phyloP scores from a whole-genome alignment of 768 basidiomycete species.

The Hygrophorus russula region DNA sequence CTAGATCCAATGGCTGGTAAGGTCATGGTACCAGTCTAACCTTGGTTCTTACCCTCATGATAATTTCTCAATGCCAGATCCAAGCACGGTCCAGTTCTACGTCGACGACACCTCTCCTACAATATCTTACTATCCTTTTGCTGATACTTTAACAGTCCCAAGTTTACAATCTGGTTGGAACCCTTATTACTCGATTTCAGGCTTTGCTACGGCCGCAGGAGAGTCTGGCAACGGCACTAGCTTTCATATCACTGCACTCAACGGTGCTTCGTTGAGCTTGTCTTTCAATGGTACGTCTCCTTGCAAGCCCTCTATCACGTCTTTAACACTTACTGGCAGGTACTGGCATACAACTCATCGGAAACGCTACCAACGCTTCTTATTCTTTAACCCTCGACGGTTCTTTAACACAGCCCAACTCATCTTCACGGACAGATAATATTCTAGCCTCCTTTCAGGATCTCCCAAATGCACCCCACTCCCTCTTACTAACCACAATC shows the following conservation, averaged over 20 bases:
- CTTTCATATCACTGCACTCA: slow-evolving; percentile 47
- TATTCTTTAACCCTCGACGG: slow-evolving; percentile 49
- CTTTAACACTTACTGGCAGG: slow-evolving; percentile 27
- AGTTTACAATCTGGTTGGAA: slow-evolving; percentile 56
- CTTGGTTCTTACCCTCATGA: not conserved
- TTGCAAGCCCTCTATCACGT: slow-evolving; percentile 1
- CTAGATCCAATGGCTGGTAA: slow-evolving; percentile 29
- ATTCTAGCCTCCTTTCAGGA: slow-evolving; percentile 39
- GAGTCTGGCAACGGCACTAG: slow-evolving; percentile 43
- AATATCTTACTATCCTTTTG: slow-evolving; percentile 48
- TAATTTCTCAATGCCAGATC: no score
- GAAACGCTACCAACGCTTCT: slow-evolving; percentile 31
- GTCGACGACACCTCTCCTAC: slow-evolving; percentile 61
- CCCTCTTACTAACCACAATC: slow-evolving; percentile 38
- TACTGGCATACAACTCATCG: slow-evolving; percentile 50
- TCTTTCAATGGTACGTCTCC: slow-evolving; percentile 47
- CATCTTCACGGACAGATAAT: slow-evolving; percentile 18
- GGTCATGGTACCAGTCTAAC: slow-evolving; percentile 8
- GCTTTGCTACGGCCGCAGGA: slow-evolving; percentile 30
- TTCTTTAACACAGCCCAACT: slow-evolving; percentile 13
- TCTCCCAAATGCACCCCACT: slow-evolving; percentile 40
- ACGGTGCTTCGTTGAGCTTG: slow-evolving; percentile 46
- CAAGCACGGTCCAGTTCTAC: slow-evolving; percentile 21
- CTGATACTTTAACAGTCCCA: slow-evolving; percentile 39
- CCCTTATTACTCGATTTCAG: slow-evolving; percentile 43